Percentiles rank a stretch among this genome's conserved stretches.
Conservation (phyloP, 1,284 basidiomycete genomes). For the Rhodotorula sp. region DNA sequence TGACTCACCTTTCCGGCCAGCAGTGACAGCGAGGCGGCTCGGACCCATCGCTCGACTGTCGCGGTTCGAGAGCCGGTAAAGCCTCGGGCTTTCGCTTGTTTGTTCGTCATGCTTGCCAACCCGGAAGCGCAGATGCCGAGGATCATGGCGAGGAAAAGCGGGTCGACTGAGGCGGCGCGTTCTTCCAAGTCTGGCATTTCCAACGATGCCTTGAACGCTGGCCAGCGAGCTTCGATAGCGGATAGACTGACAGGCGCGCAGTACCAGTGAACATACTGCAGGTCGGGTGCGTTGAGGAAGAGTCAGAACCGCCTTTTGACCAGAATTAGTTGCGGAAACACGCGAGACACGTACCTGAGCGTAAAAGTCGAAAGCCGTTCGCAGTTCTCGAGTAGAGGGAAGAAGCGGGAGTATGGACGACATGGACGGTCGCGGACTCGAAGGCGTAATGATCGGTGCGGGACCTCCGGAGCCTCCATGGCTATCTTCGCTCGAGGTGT, state of each 20-base stretch:
- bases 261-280: slow-evolving; percentile 9
- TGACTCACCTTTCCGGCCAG: neutral
- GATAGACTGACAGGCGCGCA: slow-evolving; percentile 2
- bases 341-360: neutral
- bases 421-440: neutral
- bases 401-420: neutral
- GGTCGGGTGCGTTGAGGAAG: neutral
- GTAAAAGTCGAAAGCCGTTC: slow-evolving; percentile 7
- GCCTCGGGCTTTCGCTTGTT: slow-evolving; percentile 5
- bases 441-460: neutral
- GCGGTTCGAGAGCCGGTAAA: slow-evolving; percentile 14
- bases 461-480: neutral
- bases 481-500: neutral
- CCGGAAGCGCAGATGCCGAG: slow-evolving; percentile 21
- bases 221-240: slow-evolving; percentile 4
- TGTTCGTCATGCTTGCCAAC: slow-evolving; percentile 23
- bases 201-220: neutral
- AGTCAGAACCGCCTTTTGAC: too few species aligned
- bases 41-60: slow-evolving; percentile 23
- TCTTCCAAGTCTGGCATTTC: neutral
- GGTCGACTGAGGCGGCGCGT: slow-evolving; percentile 10
- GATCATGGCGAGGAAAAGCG: slow-evolving; percentile 16
- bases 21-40: slow-evolving; percentile 14
- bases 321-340: too few species aligned
- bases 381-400: neutral